Evolutionary conservation across 257 asterid genomes (phyloP), one percentile per base, ranked within the genome.

Genomic region (Nicotiana noctiflora): DNA sequence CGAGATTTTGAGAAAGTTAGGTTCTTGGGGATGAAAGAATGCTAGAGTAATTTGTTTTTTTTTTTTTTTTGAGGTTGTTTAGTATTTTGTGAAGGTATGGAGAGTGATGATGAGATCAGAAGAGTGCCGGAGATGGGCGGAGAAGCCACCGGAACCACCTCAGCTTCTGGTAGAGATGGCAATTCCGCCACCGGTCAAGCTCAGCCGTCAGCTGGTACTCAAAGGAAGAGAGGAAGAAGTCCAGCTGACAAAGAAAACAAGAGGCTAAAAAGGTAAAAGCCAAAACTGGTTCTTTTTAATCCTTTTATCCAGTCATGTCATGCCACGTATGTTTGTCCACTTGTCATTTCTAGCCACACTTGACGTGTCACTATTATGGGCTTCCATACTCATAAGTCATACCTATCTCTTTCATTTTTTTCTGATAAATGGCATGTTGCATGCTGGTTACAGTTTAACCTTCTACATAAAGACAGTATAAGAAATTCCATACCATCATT

Each of bases 121-220:
- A 90, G 99, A 84, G 99, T 96, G 81, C 99, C 99, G 65, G 99
- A 96, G 91, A 83, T 96, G 31, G 98, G 93, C 32, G 98, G 91
- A 31, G 99, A 90, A 84, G 87, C 82, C 6, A 85, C 82, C 64
- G 97, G 91, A 4, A 59, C 83, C 18, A 84, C 60, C 15, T 72
- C 89, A 9, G 91, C 90, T 75, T 90, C 97, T 2, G 90, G 93
- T 15, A 89, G 91, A 6, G 92, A 89, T 5, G 92, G 92, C 27
- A 89, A 88, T 15, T 83, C 89, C 2, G 82, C 18, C 2, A 89
- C 88, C 15, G 97, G 97, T 12, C 82, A 86, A 8, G 86, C 78
- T 12, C 98, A 91, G 88, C 90, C 89, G 9, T 87, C 97, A 0
- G 83, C 88, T 19, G 88, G 85, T 63, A 90, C 97, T 74, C 86